These are phyloP conservation scores for Aphanomyces invadans DNA, from an alignment of 352 stramenopile species.

Conservation along the genomic window DNA sequence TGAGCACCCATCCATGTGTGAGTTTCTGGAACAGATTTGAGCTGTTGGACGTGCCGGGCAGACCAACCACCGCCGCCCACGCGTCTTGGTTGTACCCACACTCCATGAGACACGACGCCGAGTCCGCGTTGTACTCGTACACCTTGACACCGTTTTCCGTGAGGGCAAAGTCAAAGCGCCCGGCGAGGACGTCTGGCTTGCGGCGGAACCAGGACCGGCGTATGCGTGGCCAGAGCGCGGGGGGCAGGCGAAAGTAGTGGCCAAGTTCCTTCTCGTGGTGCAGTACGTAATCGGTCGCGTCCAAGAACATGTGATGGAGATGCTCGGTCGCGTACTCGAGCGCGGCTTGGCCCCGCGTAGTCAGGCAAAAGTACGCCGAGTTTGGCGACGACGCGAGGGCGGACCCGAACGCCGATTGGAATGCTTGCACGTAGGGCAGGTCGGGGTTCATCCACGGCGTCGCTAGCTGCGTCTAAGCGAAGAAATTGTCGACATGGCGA, in stretches of 20 bases:
- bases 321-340: slow-evolving; percentile 16
- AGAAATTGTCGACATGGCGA: background rate
- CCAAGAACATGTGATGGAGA: slow-evolving; percentile 19
- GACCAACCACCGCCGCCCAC: background rate
- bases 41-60: background rate
- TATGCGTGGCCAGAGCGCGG: slow-evolving; percentile 4
- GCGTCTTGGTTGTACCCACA: slow-evolving; percentile 19
- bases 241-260: background rate
- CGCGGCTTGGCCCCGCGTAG: background rate
- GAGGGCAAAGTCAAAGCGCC: slow-evolving; percentile 9
- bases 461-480: background rate
- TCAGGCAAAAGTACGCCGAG: background rate
- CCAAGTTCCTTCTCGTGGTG: slow-evolving; percentile 14
- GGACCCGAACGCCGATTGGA: background rate
- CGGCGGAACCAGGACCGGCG: slow-evolving; percentile 1
- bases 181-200: slow-evolving; percentile 12
- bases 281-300: slow-evolving; percentile 9
- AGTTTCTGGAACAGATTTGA: background rate
- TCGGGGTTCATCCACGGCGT: background rate
- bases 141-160: background rate
- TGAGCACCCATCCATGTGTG: background rate
- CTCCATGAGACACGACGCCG: slow-evolving; percentile 17
- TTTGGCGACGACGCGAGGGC: background rate
- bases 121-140: slow-evolving; percentile 21
- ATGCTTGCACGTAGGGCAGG: background rate